Evolutionary conservation across 306 rosid species (phyloP), one percentile per base, ranked within the genome.

Genomic region (Comarum palustre): DNA sequence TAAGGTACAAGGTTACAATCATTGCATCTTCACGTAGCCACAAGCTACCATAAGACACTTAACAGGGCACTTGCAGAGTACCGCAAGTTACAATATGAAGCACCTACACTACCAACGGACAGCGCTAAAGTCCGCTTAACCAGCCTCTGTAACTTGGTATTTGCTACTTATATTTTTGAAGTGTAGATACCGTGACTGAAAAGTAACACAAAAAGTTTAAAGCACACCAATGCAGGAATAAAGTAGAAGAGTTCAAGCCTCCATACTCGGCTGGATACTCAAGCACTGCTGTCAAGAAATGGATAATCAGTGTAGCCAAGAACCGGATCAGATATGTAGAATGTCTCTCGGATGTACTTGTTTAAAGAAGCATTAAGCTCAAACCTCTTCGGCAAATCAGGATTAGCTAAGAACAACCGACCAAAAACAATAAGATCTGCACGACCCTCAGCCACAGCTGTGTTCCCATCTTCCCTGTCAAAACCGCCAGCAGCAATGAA

Each of bases 381-480:
- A 77, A 82, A 90, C 82, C 96, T 80, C 76, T 79, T 90, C 0
- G 96, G 89, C 72, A 90, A 84, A 81, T 90, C 92, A 17, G 89
- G 96, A 75, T 87, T 90, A 22, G 92, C 87, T 77, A 90, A 68
- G 82, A 87, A 87, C 34, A 43, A 19, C 19, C 84, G 77, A 4
- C 84, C 88, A 70, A 73, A 82, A 25, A 66, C 82, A 11, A 85
- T 4, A 24, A 68, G 89, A 79, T 90, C 89, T 31, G 82, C 72
- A 8, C 38, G 76, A 1, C 48, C 77, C 13, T n/a, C 43, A 0
- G 46, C 80, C 10, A 87, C 19, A 4, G 76, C 87, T 0, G 41
- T 55, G 79, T 84, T 87, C 15, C 87, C 91, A 13, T 76, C 86
- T 29, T n/a, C 76, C 76, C 76, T 73, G 0, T 71, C 39, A 47